These are phyloP conservation scores for Penicillium waksmanii DNA, from an alignment of 495 filamentous ascomycete species.

Conservation along the genomic window DNA sequence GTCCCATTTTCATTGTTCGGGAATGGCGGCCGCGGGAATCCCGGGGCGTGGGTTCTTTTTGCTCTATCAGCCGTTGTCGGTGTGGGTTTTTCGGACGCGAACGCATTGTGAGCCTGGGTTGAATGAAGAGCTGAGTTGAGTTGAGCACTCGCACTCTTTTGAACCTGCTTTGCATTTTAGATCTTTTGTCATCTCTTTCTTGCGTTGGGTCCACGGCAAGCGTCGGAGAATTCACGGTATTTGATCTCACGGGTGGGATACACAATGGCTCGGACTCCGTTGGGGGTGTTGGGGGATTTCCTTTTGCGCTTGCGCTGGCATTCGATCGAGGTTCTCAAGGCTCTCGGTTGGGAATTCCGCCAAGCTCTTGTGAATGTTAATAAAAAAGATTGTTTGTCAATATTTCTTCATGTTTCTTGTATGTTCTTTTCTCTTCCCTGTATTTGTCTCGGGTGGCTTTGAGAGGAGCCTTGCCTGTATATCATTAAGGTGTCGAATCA, in stretches of 20 bases:
- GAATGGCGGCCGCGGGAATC: slow-evolving; percentile 28
- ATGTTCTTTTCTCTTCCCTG: slow-evolving; percentile 6
- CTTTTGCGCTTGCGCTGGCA: slow-evolving; percentile 45
- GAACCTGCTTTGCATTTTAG: slow-evolving; percentile 49
- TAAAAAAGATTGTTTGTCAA: slow-evolving; percentile 46
- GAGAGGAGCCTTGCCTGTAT: not conserved
- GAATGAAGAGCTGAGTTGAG: not conserved
- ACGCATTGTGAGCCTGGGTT: slow-evolving; percentile 32
- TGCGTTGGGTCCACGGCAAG: slow-evolving; percentile 48
- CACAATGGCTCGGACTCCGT: slow-evolving; percentile 50
- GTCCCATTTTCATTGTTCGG: slow-evolving; percentile 30
- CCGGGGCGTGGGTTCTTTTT: slow-evolving; percentile 26
- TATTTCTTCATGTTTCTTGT: slow-evolving; percentile 26
- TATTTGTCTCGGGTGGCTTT: slow-evolving; percentile 9
- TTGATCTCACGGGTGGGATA: slow-evolving; percentile 51
- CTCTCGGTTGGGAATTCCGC: slow-evolving; percentile 15
- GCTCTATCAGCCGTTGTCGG: slow-evolving; percentile 23
- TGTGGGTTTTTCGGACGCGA: slow-evolving; percentile 32
- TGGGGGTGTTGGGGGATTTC: slow-evolving; percentile 52
- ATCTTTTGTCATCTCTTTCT: slow-evolving; percentile 46
- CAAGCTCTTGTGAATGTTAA: slow-evolving; percentile 41
- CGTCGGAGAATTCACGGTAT: slow-evolving; percentile 52
- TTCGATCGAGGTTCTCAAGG: slow-evolving; percentile 22
- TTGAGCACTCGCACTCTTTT: slow-evolving; percentile 21
- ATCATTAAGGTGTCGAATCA: not conserved